Base-by-base conservation (phyloP, 2,329 filamentous ascomycete species). In the Penicillium sp. region DNA sequence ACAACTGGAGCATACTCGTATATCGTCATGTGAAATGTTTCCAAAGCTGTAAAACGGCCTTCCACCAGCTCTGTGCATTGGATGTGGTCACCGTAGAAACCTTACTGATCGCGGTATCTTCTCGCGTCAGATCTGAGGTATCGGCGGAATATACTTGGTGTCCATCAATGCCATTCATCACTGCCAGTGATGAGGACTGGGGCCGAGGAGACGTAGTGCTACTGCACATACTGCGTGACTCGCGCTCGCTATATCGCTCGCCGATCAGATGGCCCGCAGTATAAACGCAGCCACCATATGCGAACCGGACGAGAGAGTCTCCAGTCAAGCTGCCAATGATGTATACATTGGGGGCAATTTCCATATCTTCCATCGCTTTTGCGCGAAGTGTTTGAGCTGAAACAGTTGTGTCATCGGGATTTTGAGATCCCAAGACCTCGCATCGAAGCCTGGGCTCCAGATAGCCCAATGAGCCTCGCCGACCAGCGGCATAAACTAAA, bases 321-420 rank as follows among this genome's bases (percentile, higher is more conserved):
- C 84, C 84, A 0, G 83, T 83, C 46, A 87, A 63, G 58, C 83
- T 85, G 10, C 84, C 84, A 33, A 82, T 81, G 39, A 83, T 77
- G 65, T 84, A 85, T 26, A 86, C 74, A 39, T 78, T 70, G 1
- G 69, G 74, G 0, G 81, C 77, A 26, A 86, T 72, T 66, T 86
- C 81, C 14, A 85, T 69, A 42, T 80, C 77, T 7, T 74, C 68
- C 48, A 82, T 76, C 1, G 79, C 79, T 66, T 81, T 81, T n/a
- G 72, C 64, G 21, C 83, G 78, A 24, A 87, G 71, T 0, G 80
- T 83, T 53, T 80, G 78, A 2, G 77, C 79, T 1, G 82, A 83
- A 31, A 86, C 77, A 37, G 75, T 69, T 14, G 65, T 44, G 42
- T 63, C 64, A 18, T 53, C 34, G n/a, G 39, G n/a, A 33, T 56